Percentiles rank a stretch among this genome's conserved stretches.
These are phyloP conservation scores for Rhizopus arrhizus DNA, from an alignment of 371 early-diverging fungal species.

Conservation along the genomic window DNA sequence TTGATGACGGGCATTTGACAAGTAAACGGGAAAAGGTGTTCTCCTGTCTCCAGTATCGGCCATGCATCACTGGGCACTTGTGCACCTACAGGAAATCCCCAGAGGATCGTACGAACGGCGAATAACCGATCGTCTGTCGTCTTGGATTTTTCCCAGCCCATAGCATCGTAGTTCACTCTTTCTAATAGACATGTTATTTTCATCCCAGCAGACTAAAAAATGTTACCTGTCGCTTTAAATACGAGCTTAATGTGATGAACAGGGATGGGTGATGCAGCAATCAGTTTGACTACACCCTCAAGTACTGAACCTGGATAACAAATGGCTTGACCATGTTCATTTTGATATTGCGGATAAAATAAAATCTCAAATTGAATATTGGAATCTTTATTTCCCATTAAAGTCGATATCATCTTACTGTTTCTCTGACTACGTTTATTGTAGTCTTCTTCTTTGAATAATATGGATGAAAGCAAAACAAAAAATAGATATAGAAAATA, in stretches of 20 bases:
- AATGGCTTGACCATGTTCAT: conserved; percentile 26
- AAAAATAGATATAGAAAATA: background rate
- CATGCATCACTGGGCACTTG: conserved; percentile 18
- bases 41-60: conserved; percentile 32
- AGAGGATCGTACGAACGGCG: conserved; percentile 36
- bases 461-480: conserved; percentile 25
- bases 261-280: conserved; percentile 18
- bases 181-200: conserved; percentile 15
- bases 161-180: conserved; percentile 39
- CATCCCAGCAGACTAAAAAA: background rate
- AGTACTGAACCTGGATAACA: conserved; percentile 41
- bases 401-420: conserved; percentile 23
- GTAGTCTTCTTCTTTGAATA: conserved; percentile 37
- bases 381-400: conserved; percentile 23
- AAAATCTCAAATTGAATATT: conserved; percentile 20
- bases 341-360: conserved; percentile 32
- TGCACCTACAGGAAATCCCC: conserved; percentile 23
- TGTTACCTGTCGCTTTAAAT: conserved; percentile 31
- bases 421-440: conserved; percentile 28
- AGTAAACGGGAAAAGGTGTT: conserved; percentile 31
- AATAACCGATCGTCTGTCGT: conserved; percentile 33
- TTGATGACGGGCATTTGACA: conserved; percentile 42
- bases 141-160: conserved; percentile 36
- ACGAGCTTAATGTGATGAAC: conserved; percentile 33
- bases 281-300: conserved; percentile 33